Base-by-base conservation (phyloP, 1,284 basidiomycete species). In the Fistulinella staudtii region DNA sequence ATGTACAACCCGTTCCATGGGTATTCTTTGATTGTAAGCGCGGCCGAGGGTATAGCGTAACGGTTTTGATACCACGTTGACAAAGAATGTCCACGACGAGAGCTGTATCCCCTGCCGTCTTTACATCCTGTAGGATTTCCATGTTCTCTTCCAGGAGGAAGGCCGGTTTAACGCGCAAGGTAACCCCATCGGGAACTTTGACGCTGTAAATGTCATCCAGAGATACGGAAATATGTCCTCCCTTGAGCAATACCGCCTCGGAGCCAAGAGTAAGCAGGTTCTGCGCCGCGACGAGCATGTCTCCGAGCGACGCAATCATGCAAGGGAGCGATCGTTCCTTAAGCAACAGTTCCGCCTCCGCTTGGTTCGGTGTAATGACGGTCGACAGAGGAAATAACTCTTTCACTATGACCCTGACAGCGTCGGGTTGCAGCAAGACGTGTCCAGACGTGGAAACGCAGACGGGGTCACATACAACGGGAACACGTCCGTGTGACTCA, bases 391-490 rank as follows among this genome's bases (percentile, higher is more conserved):
- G 90, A 36, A 96, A 77, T 1, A 97, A 68, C 10, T 82, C 74
- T 0, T 64, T 46, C 9, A 81, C 71, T 43, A 96, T 61, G 2
- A 75, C 71, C 5, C 74, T 63, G 34, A 94, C 62, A 0, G 92
- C 90, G 9, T 80, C 76, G 5, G 76, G 65, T 3, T 83, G 73
- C 4, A 97, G 73, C 0, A 98, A 74, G 8, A 76, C 78, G 54
- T 94, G 89, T 2, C 93, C 93, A 0, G 91, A 93, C 0, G 93
- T 96, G 3, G 91, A 93, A 1, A 97, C 89, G 65, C 88, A 94
- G 18, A 98, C 93, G 0, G 94, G 93, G 62, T 95, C 92, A 50
- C 89, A 80, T 21, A 94, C 78, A 14, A 92, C 67, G 9, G 77
- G 76, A 3, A 73, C 43, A 11, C 36, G 33, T 10, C 49, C 43